These are phyloP conservation scores for Jacaranda copaia DNA, from an alignment of 257 asterid genomes.

Conservation along the genomic window DNA sequence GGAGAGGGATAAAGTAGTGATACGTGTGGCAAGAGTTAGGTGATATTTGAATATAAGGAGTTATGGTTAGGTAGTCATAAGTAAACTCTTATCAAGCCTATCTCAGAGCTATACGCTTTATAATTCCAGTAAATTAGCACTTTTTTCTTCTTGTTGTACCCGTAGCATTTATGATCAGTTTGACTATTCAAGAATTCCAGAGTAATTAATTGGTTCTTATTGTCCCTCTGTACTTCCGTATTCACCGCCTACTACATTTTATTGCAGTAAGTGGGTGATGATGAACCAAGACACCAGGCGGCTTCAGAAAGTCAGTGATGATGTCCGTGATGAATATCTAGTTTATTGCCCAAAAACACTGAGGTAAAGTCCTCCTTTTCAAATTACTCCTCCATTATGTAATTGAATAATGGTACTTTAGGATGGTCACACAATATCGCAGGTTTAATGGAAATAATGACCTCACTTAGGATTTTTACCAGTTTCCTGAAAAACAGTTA, in stretches of 20 bases:
- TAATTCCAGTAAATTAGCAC: neutral
- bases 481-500: neutral
- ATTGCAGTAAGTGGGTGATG: slow-evolving; percentile 98
- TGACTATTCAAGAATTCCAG: slow-evolving; percentile 4
- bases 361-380: slow-evolving; percentile 56
- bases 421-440: neutral
- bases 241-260: slow-evolving; percentile 20
- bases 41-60: neutral
- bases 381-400: slow-evolving; percentile 5
- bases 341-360: slow-evolving; percentile 73
- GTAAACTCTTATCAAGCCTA: neutral
- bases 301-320: slow-evolving; percentile 93
- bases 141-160: neutral
- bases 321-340: slow-evolving; percentile 80
- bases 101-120: neutral
- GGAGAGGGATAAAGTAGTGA: neutral
- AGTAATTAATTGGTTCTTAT: neutral
- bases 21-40: neutral
- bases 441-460: too few species aligned
- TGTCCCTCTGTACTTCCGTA: neutral
- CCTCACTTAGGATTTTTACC: neutral
- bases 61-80: neutral
- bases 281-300: slow-evolving; percentile 94
- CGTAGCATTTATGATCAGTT: slow-evolving; percentile 1
- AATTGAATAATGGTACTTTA: slow-evolving; percentile 22